Evolutionary conservation across 768 basidiomycete genomes (phyloP).

Genomic region (Suillus plorans): DNA sequence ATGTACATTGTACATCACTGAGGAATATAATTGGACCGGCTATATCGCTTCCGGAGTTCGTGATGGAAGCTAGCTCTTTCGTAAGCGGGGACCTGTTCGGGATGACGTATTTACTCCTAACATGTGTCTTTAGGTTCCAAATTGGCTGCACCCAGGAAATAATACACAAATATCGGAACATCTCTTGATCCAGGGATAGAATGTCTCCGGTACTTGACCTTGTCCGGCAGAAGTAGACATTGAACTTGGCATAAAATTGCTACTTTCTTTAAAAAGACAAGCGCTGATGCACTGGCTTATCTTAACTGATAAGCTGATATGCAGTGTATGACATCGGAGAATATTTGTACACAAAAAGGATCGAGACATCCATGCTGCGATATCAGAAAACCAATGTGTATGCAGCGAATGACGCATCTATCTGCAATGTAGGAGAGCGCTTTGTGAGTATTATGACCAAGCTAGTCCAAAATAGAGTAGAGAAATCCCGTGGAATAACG

Average conservation of each 20-base stretch:
- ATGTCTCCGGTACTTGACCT: too few species aligned
- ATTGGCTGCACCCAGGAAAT: too few species aligned
- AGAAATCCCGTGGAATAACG: not conserved
- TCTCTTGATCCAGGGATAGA: too few species aligned
- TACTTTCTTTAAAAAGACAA: too few species aligned
- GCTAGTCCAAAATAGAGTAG: not conserved
- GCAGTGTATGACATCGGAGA: not conserved
- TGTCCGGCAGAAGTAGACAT: too few species aligned
- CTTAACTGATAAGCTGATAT: not conserved
- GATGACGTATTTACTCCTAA: too few species aligned
- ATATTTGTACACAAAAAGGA: not conserved
- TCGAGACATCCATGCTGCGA: not conserved
- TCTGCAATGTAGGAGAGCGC: not conserved
- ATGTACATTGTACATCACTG: too few species aligned
- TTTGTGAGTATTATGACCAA: not conserved
- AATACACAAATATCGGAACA: too few species aligned
- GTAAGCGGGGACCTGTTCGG: too few species aligned
- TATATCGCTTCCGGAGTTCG: not conserved
- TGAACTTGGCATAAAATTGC: too few species aligned
- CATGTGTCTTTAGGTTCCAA: too few species aligned
- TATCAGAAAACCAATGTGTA: not conserved
- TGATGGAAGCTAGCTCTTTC: not conserved
- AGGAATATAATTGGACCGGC: too few species aligned
- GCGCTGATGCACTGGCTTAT: not conserved
- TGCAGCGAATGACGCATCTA: not conserved